Percentiles rank a stretch among this genome's conserved stretches.
Evolutionary conservation across 164 flowering plant genomes (phyloP).

Genomic region (Nymphaea thermarum): DNA sequence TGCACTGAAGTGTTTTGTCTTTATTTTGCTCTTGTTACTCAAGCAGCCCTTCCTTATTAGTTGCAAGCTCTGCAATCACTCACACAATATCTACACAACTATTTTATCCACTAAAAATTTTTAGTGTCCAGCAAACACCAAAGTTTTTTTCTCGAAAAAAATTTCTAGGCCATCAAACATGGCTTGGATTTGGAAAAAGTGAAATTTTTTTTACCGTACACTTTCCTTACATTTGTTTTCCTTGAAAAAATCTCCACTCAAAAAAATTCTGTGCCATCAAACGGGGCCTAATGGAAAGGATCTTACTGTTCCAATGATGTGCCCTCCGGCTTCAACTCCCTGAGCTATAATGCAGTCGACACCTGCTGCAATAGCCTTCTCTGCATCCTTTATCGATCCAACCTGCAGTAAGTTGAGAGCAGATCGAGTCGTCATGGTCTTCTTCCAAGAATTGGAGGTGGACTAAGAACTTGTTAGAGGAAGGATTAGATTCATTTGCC

Average conservation of each 20-base stretch:
- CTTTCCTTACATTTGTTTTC: too few species aligned
- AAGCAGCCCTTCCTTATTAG: background rate
- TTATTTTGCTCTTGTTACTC: background rate
- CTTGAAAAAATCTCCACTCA: too few species aligned
- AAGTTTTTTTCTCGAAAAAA: too few species aligned
- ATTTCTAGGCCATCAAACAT: too few species aligned
- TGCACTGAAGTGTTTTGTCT: background rate
- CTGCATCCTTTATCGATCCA: slow-evolving; percentile 18
- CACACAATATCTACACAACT: too few species aligned
- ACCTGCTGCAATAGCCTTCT: slow-evolving; percentile 21
- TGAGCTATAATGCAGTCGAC: slow-evolving; percentile 21
- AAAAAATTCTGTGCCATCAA: too few species aligned
- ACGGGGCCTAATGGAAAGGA: background rate
- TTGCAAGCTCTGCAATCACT: too few species aligned
- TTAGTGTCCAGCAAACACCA: too few species aligned
- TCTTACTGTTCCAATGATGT: slow-evolving; percentile 14
- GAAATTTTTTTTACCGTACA: too few species aligned
- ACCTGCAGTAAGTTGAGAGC: slow-evolving; percentile 6
- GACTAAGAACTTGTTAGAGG: background rate
- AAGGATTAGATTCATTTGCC: background rate
- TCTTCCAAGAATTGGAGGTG: too few species aligned
- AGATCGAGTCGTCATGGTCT: background rate
- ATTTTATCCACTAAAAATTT: too few species aligned
- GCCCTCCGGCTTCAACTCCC: slow-evolving; percentile 24
- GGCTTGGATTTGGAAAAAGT: too few species aligned